Percentiles rank a stretch among this genome's conserved stretches.
phyloP scores from a whole-genome alignment of 2,329 filamentous ascomycete species.

The Colletotrichum endophyticum region DNA sequence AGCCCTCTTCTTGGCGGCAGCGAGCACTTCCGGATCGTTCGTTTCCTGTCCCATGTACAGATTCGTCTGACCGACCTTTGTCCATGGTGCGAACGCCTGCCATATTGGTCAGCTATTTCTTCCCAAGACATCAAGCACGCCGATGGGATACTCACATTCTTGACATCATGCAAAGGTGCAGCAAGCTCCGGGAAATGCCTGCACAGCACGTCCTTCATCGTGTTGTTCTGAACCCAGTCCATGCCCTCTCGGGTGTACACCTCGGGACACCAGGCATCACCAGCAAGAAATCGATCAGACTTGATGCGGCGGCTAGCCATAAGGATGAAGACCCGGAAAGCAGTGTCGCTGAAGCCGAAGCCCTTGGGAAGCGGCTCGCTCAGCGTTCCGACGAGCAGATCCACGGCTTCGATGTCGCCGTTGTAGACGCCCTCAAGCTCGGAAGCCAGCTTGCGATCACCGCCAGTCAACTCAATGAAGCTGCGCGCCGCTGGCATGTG shows the following conservation, averaged over 20 bases:
- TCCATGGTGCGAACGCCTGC: not conserved
- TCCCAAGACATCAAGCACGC: not conserved
- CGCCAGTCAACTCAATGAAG: not conserved
- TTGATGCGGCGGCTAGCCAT: not conserved
- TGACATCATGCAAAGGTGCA: not conserved
- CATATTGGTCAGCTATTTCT: not conserved
- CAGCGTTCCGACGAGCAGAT: conserved; percentile 45
- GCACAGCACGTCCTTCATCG: conserved; percentile 46
- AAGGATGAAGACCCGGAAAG: conserved; percentile 31
- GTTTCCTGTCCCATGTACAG: not conserved
- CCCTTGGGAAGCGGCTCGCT: conserved; percentile 47
- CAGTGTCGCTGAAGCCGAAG: conserved; percentile 53
- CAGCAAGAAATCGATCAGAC: conserved; percentile 33
- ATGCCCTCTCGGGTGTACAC: conserved; percentile 46
- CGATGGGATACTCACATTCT: not conserved
- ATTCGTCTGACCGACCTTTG: not conserved
- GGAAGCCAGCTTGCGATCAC: not conserved
- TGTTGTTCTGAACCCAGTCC: conserved; percentile 44
- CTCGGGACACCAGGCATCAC: conserved; percentile 38
- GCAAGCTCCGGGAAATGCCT: conserved; percentile 47
- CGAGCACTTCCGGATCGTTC: not conserved
- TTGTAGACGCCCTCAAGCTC: conserved; percentile 42
- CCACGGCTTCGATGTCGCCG: conserved; percentile 45
- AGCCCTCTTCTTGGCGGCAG: not conserved
- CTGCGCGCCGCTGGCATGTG: not conserved